Conservation (phyloP, 1,139 yeast species). For the Pichia sp. region DNA sequence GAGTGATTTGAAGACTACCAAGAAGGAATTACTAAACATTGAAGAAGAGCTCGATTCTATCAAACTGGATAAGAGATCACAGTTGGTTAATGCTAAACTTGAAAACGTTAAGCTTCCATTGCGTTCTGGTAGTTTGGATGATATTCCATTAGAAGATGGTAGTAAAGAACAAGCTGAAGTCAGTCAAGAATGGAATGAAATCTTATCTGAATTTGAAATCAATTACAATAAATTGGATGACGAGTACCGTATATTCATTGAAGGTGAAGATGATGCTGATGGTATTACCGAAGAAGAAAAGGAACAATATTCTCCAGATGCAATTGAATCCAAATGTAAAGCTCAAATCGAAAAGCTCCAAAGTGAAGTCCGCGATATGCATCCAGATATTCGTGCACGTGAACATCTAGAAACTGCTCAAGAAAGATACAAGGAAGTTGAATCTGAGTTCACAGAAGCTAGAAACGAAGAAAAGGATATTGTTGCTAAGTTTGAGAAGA, state of each 20-base stretch:
- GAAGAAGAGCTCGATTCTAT: conserved; percentile 58
- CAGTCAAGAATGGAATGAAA: conserved; percentile 12
- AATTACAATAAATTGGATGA: conserved; percentile 16
- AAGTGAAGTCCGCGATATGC: conserved; percentile 56
- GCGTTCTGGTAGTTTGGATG: conserved; percentile 53
- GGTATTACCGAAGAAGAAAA: conserved; percentile 10
- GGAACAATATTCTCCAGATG: conserved; percentile 20
- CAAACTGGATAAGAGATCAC: conserved; percentile 57
- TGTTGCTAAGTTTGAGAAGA: conserved; percentile 54
- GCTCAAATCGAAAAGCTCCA: conserved; percentile 58
- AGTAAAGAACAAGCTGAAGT: conserved; percentile 33
- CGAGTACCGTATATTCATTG: conserved; percentile 8
- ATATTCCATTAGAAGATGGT: conserved; percentile 45
- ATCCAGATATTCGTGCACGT: conserved; percentile 80
- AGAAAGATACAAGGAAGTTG: conserved; percentile 56
- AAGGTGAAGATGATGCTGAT: conserved; percentile 17
- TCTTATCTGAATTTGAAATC: conserved; percentile 42
- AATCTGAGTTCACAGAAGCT: conserved; percentile 61
- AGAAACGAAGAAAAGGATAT: conserved; percentile 61
- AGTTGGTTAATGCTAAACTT: conserved; percentile 72
- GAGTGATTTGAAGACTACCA: conserved; percentile 32
- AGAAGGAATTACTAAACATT: conserved; percentile 38
- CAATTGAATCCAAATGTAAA: conserved; percentile 40
- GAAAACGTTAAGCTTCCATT: conserved; percentile 70
- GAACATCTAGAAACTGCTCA: conserved; percentile 76